Evolutionary conservation across 331 rosid species (phyloP).

Genomic region (Ulmus americana): DNA sequence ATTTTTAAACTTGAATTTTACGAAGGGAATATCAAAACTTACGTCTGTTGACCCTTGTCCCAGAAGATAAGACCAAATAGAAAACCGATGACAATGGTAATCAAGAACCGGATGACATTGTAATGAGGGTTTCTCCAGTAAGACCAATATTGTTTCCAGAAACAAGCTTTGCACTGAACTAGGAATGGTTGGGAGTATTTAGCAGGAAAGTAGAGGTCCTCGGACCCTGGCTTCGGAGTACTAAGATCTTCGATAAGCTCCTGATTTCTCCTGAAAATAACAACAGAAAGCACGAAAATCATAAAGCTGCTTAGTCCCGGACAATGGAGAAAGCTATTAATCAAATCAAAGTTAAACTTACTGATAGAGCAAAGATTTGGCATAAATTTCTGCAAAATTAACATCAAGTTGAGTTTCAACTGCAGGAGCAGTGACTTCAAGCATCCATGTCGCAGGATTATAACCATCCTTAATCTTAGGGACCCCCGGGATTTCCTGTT

Average conservation of each 20-base stretch:
- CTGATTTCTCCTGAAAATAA: conserved; percentile 37
- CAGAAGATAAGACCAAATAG: conserved; percentile 42
- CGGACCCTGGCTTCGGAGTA: conserved; percentile 33
- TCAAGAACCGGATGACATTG: conserved; percentile 39
- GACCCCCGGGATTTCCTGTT: conserved; percentile 37
- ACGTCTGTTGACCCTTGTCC: conserved; percentile 41
- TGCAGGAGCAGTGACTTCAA: conserved; percentile 44
- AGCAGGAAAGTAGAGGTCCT: conserved; percentile 41
- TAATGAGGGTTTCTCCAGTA: conserved; percentile 48
- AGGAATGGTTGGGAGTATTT: conserved; percentile 33
- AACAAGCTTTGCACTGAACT: conserved; percentile 42
- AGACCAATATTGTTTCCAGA: conserved; percentile 46
- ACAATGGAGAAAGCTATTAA: neutral
- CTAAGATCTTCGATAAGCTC: conserved; percentile 41
- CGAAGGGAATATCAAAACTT: neutral
- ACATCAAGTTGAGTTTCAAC: conserved; percentile 37
- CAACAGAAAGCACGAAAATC: conserved; percentile 4
- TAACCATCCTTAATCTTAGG: conserved; percentile 44
- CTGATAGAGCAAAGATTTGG: conserved; percentile 34
- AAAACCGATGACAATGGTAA: conserved; percentile 29
- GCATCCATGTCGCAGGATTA: conserved; percentile 68
- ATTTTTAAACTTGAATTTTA: neutral
- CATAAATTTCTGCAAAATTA: conserved; percentile 36
- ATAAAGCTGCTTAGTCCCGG: neutral
- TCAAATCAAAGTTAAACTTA: conserved; percentile 5